Base-by-base conservation (phyloP, 2,329 filamentous ascomycete genomes). In the Calonectria leucothoes region DNA sequence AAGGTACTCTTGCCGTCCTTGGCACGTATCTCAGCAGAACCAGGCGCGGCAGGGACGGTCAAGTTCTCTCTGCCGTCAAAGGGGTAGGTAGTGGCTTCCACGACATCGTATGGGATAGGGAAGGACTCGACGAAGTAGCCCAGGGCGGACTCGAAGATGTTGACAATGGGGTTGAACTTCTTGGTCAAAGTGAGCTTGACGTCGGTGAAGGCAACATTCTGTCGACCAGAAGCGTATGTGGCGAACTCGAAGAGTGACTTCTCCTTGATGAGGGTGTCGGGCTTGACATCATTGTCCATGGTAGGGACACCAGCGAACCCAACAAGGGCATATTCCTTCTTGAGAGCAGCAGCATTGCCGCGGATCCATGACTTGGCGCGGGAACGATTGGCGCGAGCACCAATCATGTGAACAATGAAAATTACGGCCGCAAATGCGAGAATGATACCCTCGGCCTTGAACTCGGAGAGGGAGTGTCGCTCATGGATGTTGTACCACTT, bases 401-500 rank as follows among this genome's bases (percentile, higher is more conserved):
- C 97, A 87, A 95, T 91, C 81, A 97, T 86, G 83, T 98, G 96
- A 75, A 98, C 87, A 51, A 93, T 83, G 77, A 98, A 88, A 77
- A 98, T 90, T 67, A 98, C 77, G 68, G 93, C 82, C 79, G 98
- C 91, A 81, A 95, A 88, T 39, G 91, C 90, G 73, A 98, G 87
- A 80, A 99, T 94, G 83, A 95, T 87, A 73, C 94, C 93, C 87
- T 99, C 97, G 81, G 93, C 90, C 86, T 92, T 92, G 89, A 99
- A 99, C 84, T 99, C 97, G 81, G 89, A 90, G 73, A 93, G 87
- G 31, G 92, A 92, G 81, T 96, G 93, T 82, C 97, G 95, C 90
- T 98, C 96, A 90, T 98, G 97, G 74, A 98, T 89, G 70, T 95
- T 95, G 87, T 98, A 99, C 97, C 97, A 99, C 88, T 95, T 95